Conservation (phyloP, 2,329 filamentous ascomycete species). For the Tolypocladium paradoxum region DNA sequence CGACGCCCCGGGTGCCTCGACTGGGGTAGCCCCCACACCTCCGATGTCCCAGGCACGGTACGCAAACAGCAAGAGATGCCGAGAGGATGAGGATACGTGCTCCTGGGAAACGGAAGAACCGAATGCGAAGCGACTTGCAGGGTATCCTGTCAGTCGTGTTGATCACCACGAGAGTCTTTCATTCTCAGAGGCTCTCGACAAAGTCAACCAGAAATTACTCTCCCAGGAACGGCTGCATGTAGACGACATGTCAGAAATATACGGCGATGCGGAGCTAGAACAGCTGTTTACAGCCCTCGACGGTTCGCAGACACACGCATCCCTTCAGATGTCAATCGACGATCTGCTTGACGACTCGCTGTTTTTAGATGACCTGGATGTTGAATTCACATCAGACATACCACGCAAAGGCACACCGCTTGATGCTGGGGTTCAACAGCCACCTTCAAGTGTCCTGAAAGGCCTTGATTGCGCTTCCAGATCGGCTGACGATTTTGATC, state of each 20-base stretch:
- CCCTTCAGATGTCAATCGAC: neutral
- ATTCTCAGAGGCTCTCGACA: too few species aligned
- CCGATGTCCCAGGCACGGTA: neutral
- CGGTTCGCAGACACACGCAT: neutral
- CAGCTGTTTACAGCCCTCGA: neutral
- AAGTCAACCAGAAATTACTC: neutral
- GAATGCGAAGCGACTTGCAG: neutral
- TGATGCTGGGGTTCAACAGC: neutral
- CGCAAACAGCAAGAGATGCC: neutral
- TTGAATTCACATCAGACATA: neutral
- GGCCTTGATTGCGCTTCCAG: slow-evolving; percentile 21
- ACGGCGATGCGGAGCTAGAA: neutral
- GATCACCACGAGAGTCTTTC: neutral
- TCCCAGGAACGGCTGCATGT: neutral
- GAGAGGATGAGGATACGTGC: neutral
- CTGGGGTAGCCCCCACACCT: neutral
- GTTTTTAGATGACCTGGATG: neutral
- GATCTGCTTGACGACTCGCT: neutral
- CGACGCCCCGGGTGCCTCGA: neutral
- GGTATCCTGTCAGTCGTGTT: too few species aligned
- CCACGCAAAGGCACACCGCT: neutral
- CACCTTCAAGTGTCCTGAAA: slow-evolving; percentile 21
- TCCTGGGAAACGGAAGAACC: neutral
- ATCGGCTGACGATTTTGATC: slow-evolving; percentile 23
- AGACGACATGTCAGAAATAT: neutral